These are phyloP conservation scores for Globisporangium alternatum DNA, from an alignment of 352 stramenopile species.

Conservation along the genomic window DNA sequence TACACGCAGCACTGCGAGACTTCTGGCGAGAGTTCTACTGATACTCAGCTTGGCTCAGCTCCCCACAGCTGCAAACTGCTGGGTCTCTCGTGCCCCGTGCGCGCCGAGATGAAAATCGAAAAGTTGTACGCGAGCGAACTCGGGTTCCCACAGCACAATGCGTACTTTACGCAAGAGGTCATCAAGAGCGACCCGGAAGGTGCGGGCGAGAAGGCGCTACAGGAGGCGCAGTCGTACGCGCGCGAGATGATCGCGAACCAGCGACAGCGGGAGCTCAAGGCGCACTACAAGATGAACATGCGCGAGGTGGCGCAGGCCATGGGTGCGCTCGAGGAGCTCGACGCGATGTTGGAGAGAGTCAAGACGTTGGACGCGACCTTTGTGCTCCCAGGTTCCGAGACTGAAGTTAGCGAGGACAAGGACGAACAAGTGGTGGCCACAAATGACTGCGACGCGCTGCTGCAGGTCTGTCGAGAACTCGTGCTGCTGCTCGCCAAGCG, in stretches of 20 bases:
- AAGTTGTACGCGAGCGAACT: constrained; percentile 46
- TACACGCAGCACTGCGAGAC: constrained; percentile 28
- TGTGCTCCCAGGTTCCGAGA: not conserved
- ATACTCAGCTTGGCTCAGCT: not conserved
- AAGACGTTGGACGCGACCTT: constrained; percentile 31
- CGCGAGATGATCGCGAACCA: constrained; percentile 39
- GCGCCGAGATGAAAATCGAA: constrained; percentile 32
- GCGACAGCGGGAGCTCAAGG: constrained; percentile 49
- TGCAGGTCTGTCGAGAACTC: constrained; percentile 40
- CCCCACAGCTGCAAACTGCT: constrained; percentile 36
- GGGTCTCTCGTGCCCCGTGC: constrained; percentile 50
- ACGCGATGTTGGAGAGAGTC: constrained; percentile 40
- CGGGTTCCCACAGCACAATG: constrained; percentile 42
- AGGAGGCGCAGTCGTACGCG: constrained; percentile 52
- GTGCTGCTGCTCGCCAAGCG: constrained; percentile 49
- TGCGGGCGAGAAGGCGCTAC: constrained; percentile 55
- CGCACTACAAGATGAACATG: constrained; percentile 58
- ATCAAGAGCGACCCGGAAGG: constrained; percentile 68
- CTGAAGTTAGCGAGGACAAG: no score
- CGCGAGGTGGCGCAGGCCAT: constrained; percentile 49
- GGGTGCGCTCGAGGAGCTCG: constrained; percentile 60
- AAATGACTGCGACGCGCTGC: constrained; percentile 24
- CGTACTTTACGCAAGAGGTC: constrained; percentile 54
- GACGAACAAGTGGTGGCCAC: not conserved
- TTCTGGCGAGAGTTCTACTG: not conserved